Evolutionary conservation across 73 alveolate species (phyloP), one percentile per base, ranked within the genome.

Genomic region (Paramecium sexaurelia): DNA sequence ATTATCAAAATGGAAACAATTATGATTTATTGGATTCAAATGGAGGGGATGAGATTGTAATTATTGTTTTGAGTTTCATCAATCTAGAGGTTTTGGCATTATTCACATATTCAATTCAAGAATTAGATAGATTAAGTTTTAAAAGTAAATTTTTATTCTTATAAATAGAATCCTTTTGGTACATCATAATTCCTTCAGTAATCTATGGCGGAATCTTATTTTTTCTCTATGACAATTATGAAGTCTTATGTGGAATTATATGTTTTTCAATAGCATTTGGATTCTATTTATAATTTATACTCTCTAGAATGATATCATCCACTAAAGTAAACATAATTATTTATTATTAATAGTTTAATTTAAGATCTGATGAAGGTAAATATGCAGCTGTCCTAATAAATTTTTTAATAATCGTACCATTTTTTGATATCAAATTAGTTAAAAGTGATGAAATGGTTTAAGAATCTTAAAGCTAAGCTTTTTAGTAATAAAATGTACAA

Each of bases 401-500:
- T 11, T 61, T 61, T 24, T 61, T 61, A 32, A 61, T 61, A 26
- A 8, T 61, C 4, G 45, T 61, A 6, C 83, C 67, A 51, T 51
- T 51, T 20, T 51, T 51, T 61, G 83, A 61, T 29, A 61, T 29
- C 24, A 20, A 45, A 61, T 22, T 13, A 1, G 11, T 9, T 15
- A 61, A 61, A 61, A 61, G 83, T 61, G 83, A 61, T 29, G 83
- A 61, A 61, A 61, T 61, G 83, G 43, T 61, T 5, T 32, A 61
- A 26, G 47, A 61, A 61, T 61, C 83, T 3, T 61, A 61, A 27
- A 24, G 83, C 11, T 26, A 61, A 26, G 26, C 20, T 24, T 10
- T 6, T 29, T 26, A 26, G 47, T 61, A 61, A 61, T 1, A 61
- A 61, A 61, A 61, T 61, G 45, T 32, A 61, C 83, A 61, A 61